Base-by-base conservation (phyloP, 2,329 filamentous ascomycete genomes). In the Aureobasidium sp. region DNA sequence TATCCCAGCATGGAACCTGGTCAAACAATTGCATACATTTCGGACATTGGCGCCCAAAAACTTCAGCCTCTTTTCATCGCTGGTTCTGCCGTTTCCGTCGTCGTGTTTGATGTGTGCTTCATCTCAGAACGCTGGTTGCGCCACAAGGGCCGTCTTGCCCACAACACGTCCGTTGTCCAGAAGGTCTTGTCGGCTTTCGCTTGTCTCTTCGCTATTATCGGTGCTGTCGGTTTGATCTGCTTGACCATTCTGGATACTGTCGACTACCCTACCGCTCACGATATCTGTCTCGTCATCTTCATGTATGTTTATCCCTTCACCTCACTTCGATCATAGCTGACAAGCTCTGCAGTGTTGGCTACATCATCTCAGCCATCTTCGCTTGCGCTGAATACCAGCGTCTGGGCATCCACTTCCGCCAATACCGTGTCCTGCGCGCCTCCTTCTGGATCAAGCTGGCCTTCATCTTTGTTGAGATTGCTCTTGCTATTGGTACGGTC, bases 301-400 rank as follows among this genome's bases (percentile, higher is more conserved):
- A 90, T 96, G 71, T 73, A 66, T 60, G 72, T 65, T 31, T 11
- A 19, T 15, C 4, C 40, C 27, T 35, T 38, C 54, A 53, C 17
- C 21, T 29, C 11, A 3, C 47, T 31, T 54, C 55, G 15, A n/a
- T 19, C 19, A 3, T 37, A 3, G 17, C 53, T 57, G 25, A 57
- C 31, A 13, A 29, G 8, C 7, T 46, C 19, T 25, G 5, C 49
- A 74, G 70, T 54, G 84, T 74, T 15, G 94, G 90, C 35, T 97
- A 95, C 72, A 78, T 96, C 58, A 70, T 96, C 59, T 90, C 86
- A 4, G 92, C 93, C 60, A 81, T 96, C 66, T 93, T 92, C 74
- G 88, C 93, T 65, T 96, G 92, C 77, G 85, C 84, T 77, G 91
- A 96, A 73, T 96, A 95, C 73, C 87, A 94, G 69, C 85, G 89